Conservation (phyloP, 1,284 basidiomycete genomes). For the Malassezia arunalokei region DNA sequence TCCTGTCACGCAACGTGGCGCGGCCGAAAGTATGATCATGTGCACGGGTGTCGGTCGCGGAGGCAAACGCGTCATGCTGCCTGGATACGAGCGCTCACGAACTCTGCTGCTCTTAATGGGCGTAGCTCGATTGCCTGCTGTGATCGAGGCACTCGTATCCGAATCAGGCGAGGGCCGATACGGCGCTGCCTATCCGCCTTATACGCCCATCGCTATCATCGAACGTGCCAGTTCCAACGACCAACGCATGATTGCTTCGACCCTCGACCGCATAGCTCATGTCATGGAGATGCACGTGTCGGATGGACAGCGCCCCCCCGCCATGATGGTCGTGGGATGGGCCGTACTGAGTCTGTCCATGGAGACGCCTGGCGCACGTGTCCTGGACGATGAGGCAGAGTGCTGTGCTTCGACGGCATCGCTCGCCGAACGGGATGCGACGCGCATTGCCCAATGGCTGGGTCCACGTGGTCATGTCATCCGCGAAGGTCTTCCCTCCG, state of each 20-base stretch:
- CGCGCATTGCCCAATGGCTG: slow-evolving; percentile 14
- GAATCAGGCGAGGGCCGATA: slow-evolving; percentile 8
- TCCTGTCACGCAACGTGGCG: slow-evolving; percentile 87
- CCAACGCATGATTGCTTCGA: slow-evolving; percentile 72
- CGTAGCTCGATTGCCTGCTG: slow-evolving; percentile 66
- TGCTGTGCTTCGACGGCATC: background rate
- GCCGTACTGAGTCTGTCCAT: slow-evolving; percentile 52
- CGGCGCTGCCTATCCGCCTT: slow-evolving; percentile 60
- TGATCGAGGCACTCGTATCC: slow-evolving; percentile 57
- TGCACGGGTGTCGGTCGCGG: slow-evolving; percentile 85
- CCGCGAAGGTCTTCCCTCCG: slow-evolving; percentile 9
- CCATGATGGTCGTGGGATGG: slow-evolving; percentile 93
- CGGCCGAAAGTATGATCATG: slow-evolving; percentile 72
- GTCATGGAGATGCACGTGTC: slow-evolving; percentile 53
- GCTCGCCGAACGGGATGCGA: slow-evolving; percentile 10
- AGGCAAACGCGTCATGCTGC: slow-evolving; percentile 70
- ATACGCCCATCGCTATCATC: slow-evolving; percentile 77
- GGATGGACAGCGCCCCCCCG: slow-evolving; percentile 57
- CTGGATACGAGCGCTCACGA: slow-evolving; percentile 68
- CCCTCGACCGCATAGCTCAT: slow-evolving; percentile 59
- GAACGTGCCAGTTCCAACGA: slow-evolving; percentile 85
- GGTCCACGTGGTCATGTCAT: background rate
- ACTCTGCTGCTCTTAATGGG: slow-evolving; percentile 86
- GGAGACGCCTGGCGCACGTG: slow-evolving; percentile 49
- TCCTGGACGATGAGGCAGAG: slow-evolving; percentile 48